Conservation (phyloP, 345 rosid genomes). For the Litchi chinensis region DNA sequence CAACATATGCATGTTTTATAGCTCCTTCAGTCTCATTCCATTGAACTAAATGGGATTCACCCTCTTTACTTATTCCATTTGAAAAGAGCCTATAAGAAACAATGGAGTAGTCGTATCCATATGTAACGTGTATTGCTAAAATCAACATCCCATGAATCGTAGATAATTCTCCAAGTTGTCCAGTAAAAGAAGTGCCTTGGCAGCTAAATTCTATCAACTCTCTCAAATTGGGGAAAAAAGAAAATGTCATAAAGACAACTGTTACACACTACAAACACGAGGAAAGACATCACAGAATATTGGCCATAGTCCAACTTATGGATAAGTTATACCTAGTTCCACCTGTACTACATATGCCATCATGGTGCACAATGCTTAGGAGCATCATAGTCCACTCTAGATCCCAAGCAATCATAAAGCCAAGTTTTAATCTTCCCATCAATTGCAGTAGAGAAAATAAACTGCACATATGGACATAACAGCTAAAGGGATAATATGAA, state of each 20-base stretch:
- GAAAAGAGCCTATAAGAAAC: conserved; percentile 33
- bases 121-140: neutral
- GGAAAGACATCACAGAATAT: too few species aligned
- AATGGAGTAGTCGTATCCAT: neutral
- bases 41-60: conserved; percentile 65
- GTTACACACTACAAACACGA: neutral
- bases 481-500: neutral
- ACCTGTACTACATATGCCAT: conserved; percentile 80
- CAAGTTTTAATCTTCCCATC: too few species aligned
- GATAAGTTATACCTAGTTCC: conserved; percentile 60
- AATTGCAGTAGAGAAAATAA: too few species aligned
- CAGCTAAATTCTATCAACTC: neutral
- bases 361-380: conserved; percentile 74
- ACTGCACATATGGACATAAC: neutral
- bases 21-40: conserved; percentile 78
- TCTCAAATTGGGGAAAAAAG: neutral
- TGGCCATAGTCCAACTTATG: neutral
- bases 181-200: neutral
- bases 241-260: neutral
- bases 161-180: conserved; percentile 1
- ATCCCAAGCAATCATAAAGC: too few species aligned
- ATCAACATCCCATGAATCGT: neutral
- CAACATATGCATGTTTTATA: conserved; percentile 52
- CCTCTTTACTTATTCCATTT: conserved; percentile 45
- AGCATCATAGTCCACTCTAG: conserved; percentile 37